Conservation (phyloP, 2,329 filamentous ascomycete genomes). For the Paecilomyces niveus region DNA sequence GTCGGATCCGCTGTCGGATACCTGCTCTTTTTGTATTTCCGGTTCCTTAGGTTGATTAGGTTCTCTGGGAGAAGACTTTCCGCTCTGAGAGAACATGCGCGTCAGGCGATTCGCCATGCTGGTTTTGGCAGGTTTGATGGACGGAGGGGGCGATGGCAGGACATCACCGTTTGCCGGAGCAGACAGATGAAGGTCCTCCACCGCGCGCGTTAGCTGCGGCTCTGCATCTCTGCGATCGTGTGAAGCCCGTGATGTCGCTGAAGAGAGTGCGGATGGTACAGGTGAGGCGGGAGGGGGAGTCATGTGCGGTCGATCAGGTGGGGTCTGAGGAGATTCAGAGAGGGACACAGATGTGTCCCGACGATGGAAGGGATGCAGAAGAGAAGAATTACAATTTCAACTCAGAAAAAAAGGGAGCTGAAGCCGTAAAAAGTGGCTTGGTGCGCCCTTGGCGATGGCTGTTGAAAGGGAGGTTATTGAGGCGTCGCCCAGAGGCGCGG, state of each 20-base stretch:
- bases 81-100: conserved; percentile 40
- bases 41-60: conserved; percentile 7
- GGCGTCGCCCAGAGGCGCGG: not conserved
- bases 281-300: conserved; percentile 13
- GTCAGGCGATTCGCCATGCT: conserved; percentile 40
- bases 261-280: conserved; percentile 38
- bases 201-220: conserved; percentile 35
- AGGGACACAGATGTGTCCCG: conserved; percentile 17
- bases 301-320: conserved; percentile 12
- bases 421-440: conserved; percentile 14
- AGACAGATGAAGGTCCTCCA: conserved; percentile 37
- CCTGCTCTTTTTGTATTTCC: conserved; percentile 22
- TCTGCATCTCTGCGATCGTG: conserved; percentile 31
- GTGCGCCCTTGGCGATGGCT: conserved; percentile 2
- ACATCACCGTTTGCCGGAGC: conserved; percentile 25
- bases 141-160: conserved; percentile 20
- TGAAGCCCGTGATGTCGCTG: conserved; percentile 33
- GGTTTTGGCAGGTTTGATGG: conserved; percentile 27
- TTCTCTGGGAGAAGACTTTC: conserved; percentile 24
- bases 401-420: conserved; percentile 5
- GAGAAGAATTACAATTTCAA: conserved; percentile 13
- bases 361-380: conserved; percentile 5
- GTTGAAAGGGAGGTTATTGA: not conserved
- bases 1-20: conserved; percentile 32
- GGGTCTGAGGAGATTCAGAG: conserved; percentile 12